Conservation (phyloP, 2,329 filamentous ascomycete genomes). For the Tolypocladium inflatum region DNA sequence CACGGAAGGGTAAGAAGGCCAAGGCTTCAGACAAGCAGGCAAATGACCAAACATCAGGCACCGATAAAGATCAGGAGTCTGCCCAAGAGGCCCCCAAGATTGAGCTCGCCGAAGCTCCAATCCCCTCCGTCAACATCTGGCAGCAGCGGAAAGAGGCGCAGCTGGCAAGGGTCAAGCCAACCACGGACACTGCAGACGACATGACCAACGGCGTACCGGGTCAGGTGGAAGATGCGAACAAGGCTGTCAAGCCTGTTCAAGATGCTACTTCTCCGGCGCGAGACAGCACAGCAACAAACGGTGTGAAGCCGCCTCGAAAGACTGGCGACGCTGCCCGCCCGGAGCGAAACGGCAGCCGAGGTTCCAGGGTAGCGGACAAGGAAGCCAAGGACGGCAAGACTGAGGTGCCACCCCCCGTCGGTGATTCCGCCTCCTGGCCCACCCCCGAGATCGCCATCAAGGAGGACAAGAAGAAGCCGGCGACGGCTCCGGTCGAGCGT, state of each 20-base stretch:
- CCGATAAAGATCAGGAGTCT: constrained; percentile 45
- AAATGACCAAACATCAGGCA: constrained; percentile 39
- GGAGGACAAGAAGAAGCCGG: constrained; percentile 64
- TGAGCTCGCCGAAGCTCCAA: constrained; percentile 69
- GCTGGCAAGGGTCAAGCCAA: constrained; percentile 40
- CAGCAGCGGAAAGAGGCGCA: constrained; percentile 63
- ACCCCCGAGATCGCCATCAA: constrained; percentile 67
- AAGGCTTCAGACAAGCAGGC: constrained; percentile 31
- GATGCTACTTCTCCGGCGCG: constrained; percentile 9
- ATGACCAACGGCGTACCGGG: constrained; percentile 16
- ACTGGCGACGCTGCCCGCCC: constrained; percentile 27
- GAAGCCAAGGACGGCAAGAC: constrained; percentile 22
- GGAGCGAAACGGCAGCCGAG: constrained; percentile 36
- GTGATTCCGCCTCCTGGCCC: constrained; percentile 77
- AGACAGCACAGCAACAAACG: constrained; percentile 21
- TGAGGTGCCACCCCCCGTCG: constrained; percentile 51
- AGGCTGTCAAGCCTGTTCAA: constrained; percentile 14
- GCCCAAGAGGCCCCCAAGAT: constrained; percentile 42
- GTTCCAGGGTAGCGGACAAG: constrained; percentile 34
- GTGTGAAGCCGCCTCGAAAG: constrained; percentile 33
- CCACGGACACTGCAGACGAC: constrained; percentile 26
- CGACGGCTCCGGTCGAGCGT: constrained; percentile 37
- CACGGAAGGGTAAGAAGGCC: constrained; percentile 54
- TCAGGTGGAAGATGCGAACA: constrained; percentile 34
- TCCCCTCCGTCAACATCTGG: constrained; percentile 84